phyloP scores from a whole-genome alignment of 2,329 filamentous ascomycete species.

The Colletotrichum gigasporum region DNA sequence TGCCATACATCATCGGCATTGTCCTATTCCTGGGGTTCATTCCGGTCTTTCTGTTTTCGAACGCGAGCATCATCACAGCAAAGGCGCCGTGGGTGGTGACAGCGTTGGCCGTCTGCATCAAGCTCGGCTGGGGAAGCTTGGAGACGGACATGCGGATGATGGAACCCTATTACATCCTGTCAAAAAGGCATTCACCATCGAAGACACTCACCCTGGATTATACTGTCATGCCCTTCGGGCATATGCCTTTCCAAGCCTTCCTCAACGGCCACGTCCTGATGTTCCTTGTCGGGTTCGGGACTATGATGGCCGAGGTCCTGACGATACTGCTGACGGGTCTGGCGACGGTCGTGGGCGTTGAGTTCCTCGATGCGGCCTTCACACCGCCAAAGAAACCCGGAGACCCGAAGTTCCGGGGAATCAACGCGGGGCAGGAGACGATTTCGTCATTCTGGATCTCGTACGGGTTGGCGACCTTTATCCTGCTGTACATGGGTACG shows the following conservation, averaged over 20 bases:
- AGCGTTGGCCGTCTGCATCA: constrained; percentile 71
- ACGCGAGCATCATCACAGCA: constrained; percentile 63
- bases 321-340: constrained; percentile 76
- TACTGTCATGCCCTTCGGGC: constrained; percentile 75
- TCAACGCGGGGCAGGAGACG: constrained; percentile 68
- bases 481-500: constrained; percentile 71
- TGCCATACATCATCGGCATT: constrained; percentile 69
- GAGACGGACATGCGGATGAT: constrained; percentile 78
- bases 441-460: constrained; percentile 72
- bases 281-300: constrained; percentile 74
- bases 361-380: constrained; percentile 57
- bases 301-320: constrained; percentile 77
- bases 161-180: constrained; percentile 78
- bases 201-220: constrained; percentile 77
- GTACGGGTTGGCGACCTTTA: constrained; percentile 67
- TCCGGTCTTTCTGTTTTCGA: constrained; percentile 69
- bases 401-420: constrained; percentile 34
- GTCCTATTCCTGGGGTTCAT: constrained; percentile 66
- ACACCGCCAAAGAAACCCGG: constrained; percentile 16
- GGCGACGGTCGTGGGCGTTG: constrained; percentile 69
- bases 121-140: constrained; percentile 74
- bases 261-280: constrained; percentile 72
- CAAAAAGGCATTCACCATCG: constrained; percentile 70
- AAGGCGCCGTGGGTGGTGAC: constrained; percentile 74
- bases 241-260: constrained; percentile 69